Evolutionary conservation across 805 yeast genomes (phyloP), one percentile per base, ranked within the genome.

Genomic region (Wickerhamomyces tratensis): DNA sequence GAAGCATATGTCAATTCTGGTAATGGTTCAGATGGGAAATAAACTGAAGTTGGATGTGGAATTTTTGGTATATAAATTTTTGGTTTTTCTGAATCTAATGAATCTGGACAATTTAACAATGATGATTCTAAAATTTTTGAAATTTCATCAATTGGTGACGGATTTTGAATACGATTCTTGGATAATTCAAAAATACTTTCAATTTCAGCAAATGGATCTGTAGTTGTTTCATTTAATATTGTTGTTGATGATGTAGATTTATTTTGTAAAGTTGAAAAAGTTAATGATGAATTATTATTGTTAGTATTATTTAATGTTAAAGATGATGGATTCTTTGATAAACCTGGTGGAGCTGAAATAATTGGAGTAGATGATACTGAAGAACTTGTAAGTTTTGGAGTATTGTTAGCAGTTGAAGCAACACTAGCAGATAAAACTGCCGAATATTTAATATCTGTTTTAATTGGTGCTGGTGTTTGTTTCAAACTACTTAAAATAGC

Each of bases 21-120:
- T 26, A 69, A 49, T 31, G 89, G 89, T 46, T 84, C 93, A 57
- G 80, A 86, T 45, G 98, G 98, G 63, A 86, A 93, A 62, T 82
- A 86, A 25, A 84, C 76, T 35, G 93, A 86, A 7, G 95, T 86
- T 27, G 96, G 95, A 57, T 84, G 94, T 42, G 94, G 94, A 50
- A 79, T 77, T 25, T 75, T 72, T 7, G 97, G 91, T 39, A 74
- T 76, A 58, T 87, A 54, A 36, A 57, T 60, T 46, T 82, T 75
- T 14, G 97, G 95, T 51, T 70, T 76, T 54, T 91, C 97, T 2
- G 95, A 82, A 58, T 91, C 95, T 45, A 80, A 74, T 1, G 98
- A 86, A 63, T 93, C 98, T 0, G 98, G 98, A 59, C 97, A 87
- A 54, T 85, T 84, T 51, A 86, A 67, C 45, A 86, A 68, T 4